Evolutionary conservation across 2,329 filamentous ascomycete species (phyloP).

Genomic region (Cercospora sesami): DNA sequence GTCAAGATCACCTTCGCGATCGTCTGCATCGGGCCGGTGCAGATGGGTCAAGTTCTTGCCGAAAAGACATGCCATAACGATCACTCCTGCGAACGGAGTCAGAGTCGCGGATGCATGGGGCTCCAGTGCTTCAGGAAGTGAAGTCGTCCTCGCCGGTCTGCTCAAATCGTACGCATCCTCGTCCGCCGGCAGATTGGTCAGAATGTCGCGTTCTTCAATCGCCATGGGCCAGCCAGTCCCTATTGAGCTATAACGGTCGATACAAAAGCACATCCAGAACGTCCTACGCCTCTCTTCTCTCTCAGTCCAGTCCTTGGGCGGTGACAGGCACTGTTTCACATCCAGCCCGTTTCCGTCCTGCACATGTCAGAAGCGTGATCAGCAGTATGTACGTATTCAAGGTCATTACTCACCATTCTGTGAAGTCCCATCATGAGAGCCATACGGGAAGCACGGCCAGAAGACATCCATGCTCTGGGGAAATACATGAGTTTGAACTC

Average conservation of each 20-base stretch:
- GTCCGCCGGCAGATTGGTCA: slow-evolving; percentile 78
- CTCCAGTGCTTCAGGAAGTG: slow-evolving; percentile 68
- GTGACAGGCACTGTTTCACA: slow-evolving; percentile 86
- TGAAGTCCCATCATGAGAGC: slow-evolving; percentile 92
- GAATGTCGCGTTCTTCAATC: slow-evolving; percentile 86
- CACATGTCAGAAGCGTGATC: neutral
- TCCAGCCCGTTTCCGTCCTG: slow-evolving; percentile 75
- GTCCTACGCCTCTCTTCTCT: slow-evolving; percentile 85
- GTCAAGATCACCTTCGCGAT: slow-evolving; percentile 82
- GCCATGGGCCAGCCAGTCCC: slow-evolving; percentile 97
- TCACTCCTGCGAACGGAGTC: slow-evolving; percentile 75
- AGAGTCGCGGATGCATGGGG: slow-evolving; percentile 72
- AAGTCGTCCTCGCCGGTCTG: slow-evolving; percentile 68
- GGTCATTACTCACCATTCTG: slow-evolving; percentile 53
- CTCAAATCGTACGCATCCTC: slow-evolving; percentile 85
- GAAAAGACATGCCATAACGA: slow-evolving; percentile 84
- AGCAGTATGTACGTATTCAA: neutral
- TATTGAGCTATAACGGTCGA: slow-evolving; percentile 91
- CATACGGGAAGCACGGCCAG: slow-evolving; percentile 76
- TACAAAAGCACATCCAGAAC: slow-evolving; percentile 91
- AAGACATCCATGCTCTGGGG: slow-evolving; percentile 90
- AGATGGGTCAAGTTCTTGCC: slow-evolving; percentile 89
- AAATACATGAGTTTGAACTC: slow-evolving; percentile 99
- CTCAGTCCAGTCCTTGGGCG: slow-evolving; percentile 90
- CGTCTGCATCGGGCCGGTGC: slow-evolving; percentile 78